Evolutionary conservation across 1,139 yeast genomes (phyloP).

Genomic region (Nakaseomyces bracarensis): DNA sequence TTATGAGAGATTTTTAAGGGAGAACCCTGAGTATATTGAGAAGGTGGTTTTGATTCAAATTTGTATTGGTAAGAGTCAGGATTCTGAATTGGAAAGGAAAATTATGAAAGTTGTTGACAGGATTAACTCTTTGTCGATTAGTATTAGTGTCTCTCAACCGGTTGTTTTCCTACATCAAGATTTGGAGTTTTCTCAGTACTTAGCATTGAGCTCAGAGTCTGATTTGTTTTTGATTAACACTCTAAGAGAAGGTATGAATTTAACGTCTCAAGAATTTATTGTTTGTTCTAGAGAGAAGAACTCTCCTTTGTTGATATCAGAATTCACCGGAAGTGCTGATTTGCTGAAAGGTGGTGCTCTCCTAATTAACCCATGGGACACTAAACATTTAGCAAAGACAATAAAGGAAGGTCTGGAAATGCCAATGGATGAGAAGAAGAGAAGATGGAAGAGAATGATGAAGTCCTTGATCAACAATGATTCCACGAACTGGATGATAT

Average conservation of each 20-base stretch:
- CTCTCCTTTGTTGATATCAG: slow-evolving; percentile 81
- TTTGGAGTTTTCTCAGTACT: slow-evolving; percentile 77
- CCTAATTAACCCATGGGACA: slow-evolving; percentile 87
- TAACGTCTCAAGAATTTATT: slow-evolving; percentile 90
- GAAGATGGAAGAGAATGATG: slow-evolving; percentile 56
- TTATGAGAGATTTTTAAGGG: slow-evolving; percentile 65
- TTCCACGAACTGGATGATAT: slow-evolving; percentile 64
- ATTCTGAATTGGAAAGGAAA: slow-evolving; percentile 56
- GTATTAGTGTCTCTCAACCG: slow-evolving; percentile 73
- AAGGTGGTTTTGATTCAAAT: slow-evolving; percentile 75
- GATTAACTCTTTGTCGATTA: slow-evolving; percentile 67
- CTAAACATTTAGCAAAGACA: slow-evolving; percentile 51
- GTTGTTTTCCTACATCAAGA: slow-evolving; percentile 84
- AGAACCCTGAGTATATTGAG: slow-evolving; percentile 63
- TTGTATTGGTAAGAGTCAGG: slow-evolving; percentile 49
- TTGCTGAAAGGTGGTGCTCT: slow-evolving; percentile 66
- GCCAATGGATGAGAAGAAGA: slow-evolving; percentile 47
- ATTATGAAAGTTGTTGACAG: slow-evolving; percentile 73
- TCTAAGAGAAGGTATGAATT: slow-evolving; percentile 92
- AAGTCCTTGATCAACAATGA: slow-evolving; percentile 57
- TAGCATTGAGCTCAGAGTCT: slow-evolving; percentile 80
- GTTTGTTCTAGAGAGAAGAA: slow-evolving; percentile 64
- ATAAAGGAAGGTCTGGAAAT: slow-evolving; percentile 59
- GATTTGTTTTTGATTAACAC: slow-evolving; percentile 82
- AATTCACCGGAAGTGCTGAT: slow-evolving; percentile 89